phyloP scores from a whole-genome alignment of 192 early-diverging fungal genomes.

The Coemansia umbellata region DNA sequence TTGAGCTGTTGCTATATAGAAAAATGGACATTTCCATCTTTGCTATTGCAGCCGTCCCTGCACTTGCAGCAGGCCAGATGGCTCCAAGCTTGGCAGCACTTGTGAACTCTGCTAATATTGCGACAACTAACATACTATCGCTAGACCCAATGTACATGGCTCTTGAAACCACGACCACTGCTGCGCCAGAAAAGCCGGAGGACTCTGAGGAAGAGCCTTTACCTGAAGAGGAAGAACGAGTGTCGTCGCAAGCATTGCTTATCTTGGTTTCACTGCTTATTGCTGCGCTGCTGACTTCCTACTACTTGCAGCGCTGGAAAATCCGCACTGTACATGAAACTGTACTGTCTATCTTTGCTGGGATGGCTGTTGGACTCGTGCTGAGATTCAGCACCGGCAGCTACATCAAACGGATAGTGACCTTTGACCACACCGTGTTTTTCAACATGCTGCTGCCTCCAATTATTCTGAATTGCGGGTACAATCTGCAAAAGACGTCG shows the following conservation, averaged over 20 bases:
- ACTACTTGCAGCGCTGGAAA: slow-evolving; percentile 80
- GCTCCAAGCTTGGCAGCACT: not conserved
- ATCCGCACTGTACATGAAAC: slow-evolving; percentile 94
- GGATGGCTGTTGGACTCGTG: slow-evolving; percentile 53
- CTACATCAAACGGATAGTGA: slow-evolving; percentile 73
- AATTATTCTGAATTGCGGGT: slow-evolving; percentile 96
- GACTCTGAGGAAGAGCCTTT: slow-evolving; percentile 24
- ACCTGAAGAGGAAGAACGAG: slow-evolving; percentile 64
- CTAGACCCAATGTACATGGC: not conserved
- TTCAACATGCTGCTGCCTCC: slow-evolving; percentile 97
- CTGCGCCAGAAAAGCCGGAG: not conserved
- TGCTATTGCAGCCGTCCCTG: no score
- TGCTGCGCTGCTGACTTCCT: slow-evolving; percentile 79
- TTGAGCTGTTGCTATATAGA: no score
- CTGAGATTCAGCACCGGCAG: slow-evolving; percentile 46
- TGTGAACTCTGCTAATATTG: not conserved
- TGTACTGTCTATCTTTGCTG: slow-evolving; percentile 89
- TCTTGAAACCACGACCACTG: slow-evolving; percentile 1
- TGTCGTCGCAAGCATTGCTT: slow-evolving; percentile 77
- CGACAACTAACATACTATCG: not conserved
- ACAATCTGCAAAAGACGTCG: slow-evolving; percentile 82
- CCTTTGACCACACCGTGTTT: slow-evolving; percentile 88
- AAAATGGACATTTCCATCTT: no score
- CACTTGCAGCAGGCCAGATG: not conserved
- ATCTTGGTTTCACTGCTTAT: slow-evolving; percentile 83